These are phyloP conservation scores for Fusarium irregulare DNA, from an alignment of 2,329 filamentous ascomycete genomes.

Conservation along the genomic window DNA sequence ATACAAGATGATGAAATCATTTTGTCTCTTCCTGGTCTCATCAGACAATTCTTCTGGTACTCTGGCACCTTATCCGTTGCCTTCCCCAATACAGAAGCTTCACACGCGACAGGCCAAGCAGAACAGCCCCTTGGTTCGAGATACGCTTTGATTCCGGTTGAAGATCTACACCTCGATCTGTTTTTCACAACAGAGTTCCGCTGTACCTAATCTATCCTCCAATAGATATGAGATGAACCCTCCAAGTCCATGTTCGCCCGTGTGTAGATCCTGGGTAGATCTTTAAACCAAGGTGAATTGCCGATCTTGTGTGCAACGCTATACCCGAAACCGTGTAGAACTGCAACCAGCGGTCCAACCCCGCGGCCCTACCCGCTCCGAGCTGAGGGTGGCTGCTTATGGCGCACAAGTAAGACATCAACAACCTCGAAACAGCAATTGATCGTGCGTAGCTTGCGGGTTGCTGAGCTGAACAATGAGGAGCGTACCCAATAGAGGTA, in stretches of 20 bases:
- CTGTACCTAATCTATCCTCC: not conserved
- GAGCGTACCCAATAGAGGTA: not conserved
- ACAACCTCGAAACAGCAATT: not conserved
- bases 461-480: not conserved
- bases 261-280: not conserved
- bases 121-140: accelerated
- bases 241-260: too few species aligned
- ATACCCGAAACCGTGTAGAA: not conserved
- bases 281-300: accelerated
- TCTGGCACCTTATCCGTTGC: too few species aligned
- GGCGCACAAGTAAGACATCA: not conserved
- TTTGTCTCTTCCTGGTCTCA: too few species aligned
- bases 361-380: not conserved
- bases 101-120: too few species aligned
- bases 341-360: not conserved
- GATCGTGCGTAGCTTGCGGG: not conserved
- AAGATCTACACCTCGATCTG: too few species aligned
- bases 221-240: too few species aligned
- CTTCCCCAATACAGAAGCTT: too few species aligned
- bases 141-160: too few species aligned
- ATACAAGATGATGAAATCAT: too few species aligned
- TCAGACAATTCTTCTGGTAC: too few species aligned
- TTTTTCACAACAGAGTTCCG: not conserved
- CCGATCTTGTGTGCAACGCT: not conserved
- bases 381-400: not conserved